Base-by-base conservation (phyloP, 164 flowering plant genomes). In the Cinnamomum chago region DNA sequence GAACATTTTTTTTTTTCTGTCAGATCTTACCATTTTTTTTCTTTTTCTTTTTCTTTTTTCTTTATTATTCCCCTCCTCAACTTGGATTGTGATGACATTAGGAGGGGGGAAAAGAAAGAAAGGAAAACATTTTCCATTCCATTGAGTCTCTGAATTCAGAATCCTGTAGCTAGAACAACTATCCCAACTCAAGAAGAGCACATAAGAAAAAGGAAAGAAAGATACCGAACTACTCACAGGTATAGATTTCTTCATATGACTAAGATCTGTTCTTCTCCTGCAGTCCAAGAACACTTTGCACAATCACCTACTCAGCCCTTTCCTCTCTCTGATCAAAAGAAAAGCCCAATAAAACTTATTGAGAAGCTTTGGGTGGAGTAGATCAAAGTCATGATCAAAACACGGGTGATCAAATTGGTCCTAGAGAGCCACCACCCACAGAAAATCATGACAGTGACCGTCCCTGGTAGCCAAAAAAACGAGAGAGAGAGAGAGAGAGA, bases 231-330 rank as follows among this genome's bases (percentile, higher is more conserved):
- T 24, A 83, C 90, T 87, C 81, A 88, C 92, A 81, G 75, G 72
- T 25, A 75, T 77, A 83, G 80, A 79, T 80, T 84, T 87, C 90
- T 72, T 87, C 92, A 88, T 86, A 83, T 79, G 87, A 85, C 67
- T 85, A 82, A 78, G 86, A 82, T 84, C 88, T 28, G 64, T 60
- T 58, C 47, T 70, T 77, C 76, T 77, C 74, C 80, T 65, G 68
- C 76, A 73, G 75, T 75, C 73, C 77, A 73, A 68, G 51, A 74
- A 40, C 17, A 25, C n/a, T 33, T 23, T 35, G 12, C 24, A 62
- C 62, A 58, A 64, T 50, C 62, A 35, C 69, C 78, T 58, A 69
- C 62, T 62, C 33, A 20, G 62, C 67, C 30, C 30, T 23, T 14
- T 55, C 62, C 58, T 52, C 23, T 23, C 66, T 47, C 22, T 62